Conservation (phyloP, 2,329 filamentous ascomycete genomes). For the Stagonosporopsis tanaceti region DNA sequence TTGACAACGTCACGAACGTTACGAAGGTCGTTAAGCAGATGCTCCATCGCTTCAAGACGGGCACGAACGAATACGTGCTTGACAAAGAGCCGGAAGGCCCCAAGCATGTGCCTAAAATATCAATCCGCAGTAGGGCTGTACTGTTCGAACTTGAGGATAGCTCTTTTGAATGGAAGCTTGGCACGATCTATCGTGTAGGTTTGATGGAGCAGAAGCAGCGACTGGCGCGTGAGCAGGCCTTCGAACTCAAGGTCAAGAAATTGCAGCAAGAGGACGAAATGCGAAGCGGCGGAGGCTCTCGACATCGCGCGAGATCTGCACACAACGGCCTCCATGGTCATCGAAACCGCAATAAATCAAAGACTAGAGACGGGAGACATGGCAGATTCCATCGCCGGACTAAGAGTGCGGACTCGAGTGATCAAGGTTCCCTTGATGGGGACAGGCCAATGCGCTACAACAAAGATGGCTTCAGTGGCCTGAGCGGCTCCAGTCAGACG, state of each 20-base stretch:
- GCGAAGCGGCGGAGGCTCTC: conserved; percentile 55
- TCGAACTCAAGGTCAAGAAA: conserved; percentile 84
- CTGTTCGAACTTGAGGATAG: conserved; percentile 95
- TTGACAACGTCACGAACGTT: conserved; percentile 92
- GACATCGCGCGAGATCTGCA: conserved; percentile 61
- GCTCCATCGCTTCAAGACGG: conserved; percentile 90
- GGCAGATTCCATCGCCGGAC: conserved; percentile 49
- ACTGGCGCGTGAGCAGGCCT: conserved; percentile 88
- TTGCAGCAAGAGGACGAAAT: conserved; percentile 70
- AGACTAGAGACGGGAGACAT: conserved; percentile 40
- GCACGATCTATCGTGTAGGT: conserved; percentile 90
- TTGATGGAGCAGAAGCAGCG: conserved; percentile 89
- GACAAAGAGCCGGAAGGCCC: conserved; percentile 85
- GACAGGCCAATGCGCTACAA: conserved; percentile 70
- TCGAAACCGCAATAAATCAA: conserved; percentile 49
- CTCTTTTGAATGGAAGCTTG: conserved; percentile 96
- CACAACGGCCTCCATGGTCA: conserved; percentile 47
- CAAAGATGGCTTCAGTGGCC: conserved; percentile 75
- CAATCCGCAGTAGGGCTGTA: conserved; percentile 80
- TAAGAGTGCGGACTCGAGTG: conserved; percentile 47
- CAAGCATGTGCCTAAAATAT: conserved; percentile 85
- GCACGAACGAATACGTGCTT: conserved; percentile 86
- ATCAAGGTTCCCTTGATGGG: conserved; percentile 35
- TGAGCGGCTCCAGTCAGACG: conserved; percentile 76
- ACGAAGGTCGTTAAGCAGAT: conserved; percentile 88